Conservation (phyloP, 2,329 filamentous ascomycete species). For the Akanthomyces lecanii region DNA sequence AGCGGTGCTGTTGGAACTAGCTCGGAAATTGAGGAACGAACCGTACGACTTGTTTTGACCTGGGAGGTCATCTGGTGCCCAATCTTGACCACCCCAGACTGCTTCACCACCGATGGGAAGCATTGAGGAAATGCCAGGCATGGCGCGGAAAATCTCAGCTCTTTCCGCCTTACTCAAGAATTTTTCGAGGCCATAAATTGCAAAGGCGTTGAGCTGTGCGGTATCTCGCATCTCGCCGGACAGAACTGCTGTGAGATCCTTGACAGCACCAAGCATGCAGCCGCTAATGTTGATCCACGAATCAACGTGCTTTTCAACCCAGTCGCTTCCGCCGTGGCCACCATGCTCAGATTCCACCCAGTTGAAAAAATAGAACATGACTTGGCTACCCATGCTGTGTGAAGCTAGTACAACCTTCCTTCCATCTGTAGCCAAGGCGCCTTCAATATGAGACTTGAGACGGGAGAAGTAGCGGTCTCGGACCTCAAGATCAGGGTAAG, state of each 20-base stretch:
- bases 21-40: slow-evolving; percentile 78
- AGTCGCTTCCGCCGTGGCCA: slow-evolving; percentile 75
- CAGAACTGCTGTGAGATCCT: slow-evolving; percentile 83
- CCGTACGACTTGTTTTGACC: slow-evolving; percentile 73
- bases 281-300: slow-evolving; percentile 98
- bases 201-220: slow-evolving; percentile 91
- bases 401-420: slow-evolving; percentile 83
- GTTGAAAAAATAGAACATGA: slow-evolving; percentile 77
- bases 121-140: slow-evolving; percentile 97
- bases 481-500: slow-evolving; percentile 82
- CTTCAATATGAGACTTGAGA: slow-evolving; percentile 86
- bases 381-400: slow-evolving; percentile 97
- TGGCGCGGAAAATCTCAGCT: slow-evolving; percentile 89
- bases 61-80: slow-evolving; percentile 81
- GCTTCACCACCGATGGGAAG: slow-evolving; percentile 88
- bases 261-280: slow-evolving; percentile 93
- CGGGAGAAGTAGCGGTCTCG: slow-evolving; percentile 92
- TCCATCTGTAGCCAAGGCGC: slow-evolving; percentile 65
- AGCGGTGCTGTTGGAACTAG: slow-evolving; percentile 58
- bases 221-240: slow-evolving; percentile 99
- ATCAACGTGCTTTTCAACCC: slow-evolving; percentile 87
- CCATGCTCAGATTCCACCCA: slow-evolving; percentile 76
- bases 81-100: slow-evolving; percentile 87
- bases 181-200: slow-evolving; percentile 93
- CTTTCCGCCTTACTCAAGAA: slow-evolving; percentile 88